A percentile compares a stretch with the other conserved stretches of the same genome.
Evolutionary conservation across 345 rosid genomes (phyloP).

Genomic region (Corchorus capsularis): DNA sequence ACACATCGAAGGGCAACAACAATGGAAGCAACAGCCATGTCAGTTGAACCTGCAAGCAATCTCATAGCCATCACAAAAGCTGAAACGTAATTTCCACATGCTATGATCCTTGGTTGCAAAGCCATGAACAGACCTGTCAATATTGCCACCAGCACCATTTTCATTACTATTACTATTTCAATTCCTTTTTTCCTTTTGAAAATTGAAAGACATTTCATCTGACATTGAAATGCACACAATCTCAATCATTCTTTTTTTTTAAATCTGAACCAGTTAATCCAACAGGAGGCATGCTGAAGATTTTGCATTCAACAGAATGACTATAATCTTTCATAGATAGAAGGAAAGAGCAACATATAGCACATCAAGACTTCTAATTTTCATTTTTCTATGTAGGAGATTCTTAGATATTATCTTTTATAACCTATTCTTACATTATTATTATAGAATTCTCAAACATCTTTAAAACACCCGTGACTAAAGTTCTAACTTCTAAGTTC

Average conservation of each 20-base stretch:
- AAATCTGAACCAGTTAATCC: background rate
- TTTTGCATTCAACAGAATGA: background rate
- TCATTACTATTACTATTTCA: background rate
- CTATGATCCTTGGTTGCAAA: conserved; percentile 97
- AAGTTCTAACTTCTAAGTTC: background rate
- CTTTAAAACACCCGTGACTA: background rate
- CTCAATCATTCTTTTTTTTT: too few species aligned
- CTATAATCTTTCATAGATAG: background rate
- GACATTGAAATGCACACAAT: too few species aligned
- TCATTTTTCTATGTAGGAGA: background rate
- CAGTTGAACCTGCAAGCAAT: conserved; percentile 96
- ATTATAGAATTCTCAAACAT: background rate
- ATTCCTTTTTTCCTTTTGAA: background rate
- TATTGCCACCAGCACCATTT: conserved; percentile 18
- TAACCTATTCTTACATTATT: too few species aligned
- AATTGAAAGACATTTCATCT: conserved; percentile 14
- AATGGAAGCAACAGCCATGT: conserved; percentile 93
- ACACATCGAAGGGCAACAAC: conserved; percentile 84
- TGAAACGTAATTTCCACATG: conserved; percentile 94
- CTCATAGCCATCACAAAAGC: conserved; percentile 90
- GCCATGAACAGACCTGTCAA: conserved; percentile 97
- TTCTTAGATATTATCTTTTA: background rate
- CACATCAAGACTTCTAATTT: background rate
- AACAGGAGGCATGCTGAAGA: background rate
- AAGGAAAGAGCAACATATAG: background rate